A percentile compares a stretch with the other conserved stretches of the same genome.
Evolutionary conservation across 768 basidiomycete genomes (phyloP).

Genomic region (Hydnomerulius pinastri): DNA sequence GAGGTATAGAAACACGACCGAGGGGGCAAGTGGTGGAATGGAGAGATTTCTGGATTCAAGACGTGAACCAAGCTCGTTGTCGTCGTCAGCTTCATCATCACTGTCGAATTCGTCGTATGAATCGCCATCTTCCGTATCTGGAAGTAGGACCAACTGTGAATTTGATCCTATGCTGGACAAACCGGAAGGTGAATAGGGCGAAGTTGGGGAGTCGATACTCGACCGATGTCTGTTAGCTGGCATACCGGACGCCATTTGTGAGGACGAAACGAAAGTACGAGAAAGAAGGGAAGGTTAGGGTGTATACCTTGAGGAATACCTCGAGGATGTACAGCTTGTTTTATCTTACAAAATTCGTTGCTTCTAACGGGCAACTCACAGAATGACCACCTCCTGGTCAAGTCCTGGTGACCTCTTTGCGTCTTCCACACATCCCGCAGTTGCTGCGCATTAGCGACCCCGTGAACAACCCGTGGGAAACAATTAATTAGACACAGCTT

Average conservation of each 20-base stretch:
- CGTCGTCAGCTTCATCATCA: slow-evolving; percentile 43
- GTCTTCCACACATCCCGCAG: too few species aligned
- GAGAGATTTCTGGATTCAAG: slow-evolving; percentile 7
- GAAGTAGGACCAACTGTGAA: slow-evolving; percentile 65
- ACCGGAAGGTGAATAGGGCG: slow-evolving; percentile 7
- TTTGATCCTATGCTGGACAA: slow-evolving; percentile 40
- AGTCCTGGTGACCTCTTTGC: too few species aligned
- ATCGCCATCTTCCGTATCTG: slow-evolving; percentile 48
- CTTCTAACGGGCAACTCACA: not conserved
- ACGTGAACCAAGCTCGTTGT: slow-evolving; percentile 27
- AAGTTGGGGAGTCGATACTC: slow-evolving; percentile 10
- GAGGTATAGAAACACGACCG: slow-evolving; percentile 67
- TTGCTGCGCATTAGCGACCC: too few species aligned
- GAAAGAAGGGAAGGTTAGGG: not conserved
- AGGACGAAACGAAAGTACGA: slow-evolving; percentile 4
- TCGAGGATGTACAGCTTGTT: too few species aligned
- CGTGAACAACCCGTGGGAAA: too few species aligned
- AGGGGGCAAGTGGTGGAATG: slow-evolving; percentile 54
- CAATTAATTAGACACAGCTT: too few species aligned
- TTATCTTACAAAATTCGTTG: not conserved
- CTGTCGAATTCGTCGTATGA: slow-evolving; percentile 38
- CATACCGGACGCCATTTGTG: slow-evolving; percentile 10
- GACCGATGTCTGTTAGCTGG: slow-evolving; percentile 11
- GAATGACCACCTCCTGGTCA: not conserved
- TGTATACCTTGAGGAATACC: not conserved